Evolutionary conservation across 768 basidiomycete genomes (phyloP).

Genomic region (Xerocomus spinulosus): DNA sequence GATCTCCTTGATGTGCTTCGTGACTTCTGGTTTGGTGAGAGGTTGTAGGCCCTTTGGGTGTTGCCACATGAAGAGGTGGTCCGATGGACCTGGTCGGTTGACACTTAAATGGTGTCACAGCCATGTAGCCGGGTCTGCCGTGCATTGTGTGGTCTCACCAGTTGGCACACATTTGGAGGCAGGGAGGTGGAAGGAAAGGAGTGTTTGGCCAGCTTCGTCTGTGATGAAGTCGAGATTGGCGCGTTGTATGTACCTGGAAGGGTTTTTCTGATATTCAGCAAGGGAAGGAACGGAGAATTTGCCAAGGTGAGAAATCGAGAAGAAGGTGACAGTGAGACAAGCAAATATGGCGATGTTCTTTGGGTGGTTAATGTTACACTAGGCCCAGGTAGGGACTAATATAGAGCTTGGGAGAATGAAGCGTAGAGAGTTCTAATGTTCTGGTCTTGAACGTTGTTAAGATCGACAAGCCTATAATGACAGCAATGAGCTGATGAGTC

Average conservation of each 20-base stretch:
- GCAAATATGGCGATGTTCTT: background rate
- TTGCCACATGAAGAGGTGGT: background rate
- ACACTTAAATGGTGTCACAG: background rate
- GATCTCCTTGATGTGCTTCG: background rate
- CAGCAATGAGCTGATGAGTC: no score
- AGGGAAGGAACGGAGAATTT: background rate
- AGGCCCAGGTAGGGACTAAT: no score
- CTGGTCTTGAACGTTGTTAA: no score
- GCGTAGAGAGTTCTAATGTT: no score
- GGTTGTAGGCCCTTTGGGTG: background rate
- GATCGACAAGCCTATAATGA: no score
- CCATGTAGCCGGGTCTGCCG: background rate
- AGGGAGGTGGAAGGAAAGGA: background rate
- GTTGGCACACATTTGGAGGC: background rate
- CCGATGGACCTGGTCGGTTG: background rate
- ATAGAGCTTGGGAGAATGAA: no score
- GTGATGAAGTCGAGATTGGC: no score
- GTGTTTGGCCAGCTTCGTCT: no score
- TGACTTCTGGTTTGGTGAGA: background rate
- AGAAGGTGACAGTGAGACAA: background rate
- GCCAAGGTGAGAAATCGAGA: background rate
- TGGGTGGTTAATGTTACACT: background rate
- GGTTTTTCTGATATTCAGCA: background rate
- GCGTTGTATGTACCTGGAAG: background rate
- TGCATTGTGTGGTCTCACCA: background rate